Evolutionary conservation across 345 rosid genomes (phyloP), one percentile per base, ranked within the genome.

Genomic region (Melaleuca quinquenervia): DNA sequence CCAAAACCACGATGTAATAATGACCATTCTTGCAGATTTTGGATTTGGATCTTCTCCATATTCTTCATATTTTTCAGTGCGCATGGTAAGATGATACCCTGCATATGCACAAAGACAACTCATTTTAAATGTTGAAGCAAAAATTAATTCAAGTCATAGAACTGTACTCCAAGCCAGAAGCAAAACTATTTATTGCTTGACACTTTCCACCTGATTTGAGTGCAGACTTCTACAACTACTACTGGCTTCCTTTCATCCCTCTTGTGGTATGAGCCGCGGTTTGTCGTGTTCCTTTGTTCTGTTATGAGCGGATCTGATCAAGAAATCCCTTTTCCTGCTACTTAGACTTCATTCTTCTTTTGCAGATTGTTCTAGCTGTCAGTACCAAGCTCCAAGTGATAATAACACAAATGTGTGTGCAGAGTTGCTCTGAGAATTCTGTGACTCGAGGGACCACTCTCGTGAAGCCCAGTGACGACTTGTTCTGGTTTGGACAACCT

Each of bases 241-340:
- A 78, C 49, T 89, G 89, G 89, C 83, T 89, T 18, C 90, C 89
- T 8, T 83, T 89, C 83, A 49, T 89, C 70, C 89, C 90, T 54
- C 83, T 87, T 8, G n/a, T 64, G 90, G 89, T 89, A 87, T 1
- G 60, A 52, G 21, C 84, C 2, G 2, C 20, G 22, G 10, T 29
- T 84, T 45, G 22, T 36, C 78, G 5, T 36, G 78, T 36, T 70
- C 21, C 78, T 32, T 70, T 70, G 24, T 55, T 70, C 78, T 70
- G 48, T 70, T 3, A 36, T 3, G 24, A 70, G 48, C 24, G 21
- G 78, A 36, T 36, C 13, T 11, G 26, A 70, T 16, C 45, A 8
- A 36, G 48, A 70, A 21, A 70, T 18, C 48, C 26, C 48, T 18
- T 70, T 3, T 36, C 78, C 26, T 18, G 78, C 32, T 36, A 48